Evolutionary conservation across 768 basidiomycete genomes (phyloP).

Genomic region (Holtermannia corniformis): DNA sequence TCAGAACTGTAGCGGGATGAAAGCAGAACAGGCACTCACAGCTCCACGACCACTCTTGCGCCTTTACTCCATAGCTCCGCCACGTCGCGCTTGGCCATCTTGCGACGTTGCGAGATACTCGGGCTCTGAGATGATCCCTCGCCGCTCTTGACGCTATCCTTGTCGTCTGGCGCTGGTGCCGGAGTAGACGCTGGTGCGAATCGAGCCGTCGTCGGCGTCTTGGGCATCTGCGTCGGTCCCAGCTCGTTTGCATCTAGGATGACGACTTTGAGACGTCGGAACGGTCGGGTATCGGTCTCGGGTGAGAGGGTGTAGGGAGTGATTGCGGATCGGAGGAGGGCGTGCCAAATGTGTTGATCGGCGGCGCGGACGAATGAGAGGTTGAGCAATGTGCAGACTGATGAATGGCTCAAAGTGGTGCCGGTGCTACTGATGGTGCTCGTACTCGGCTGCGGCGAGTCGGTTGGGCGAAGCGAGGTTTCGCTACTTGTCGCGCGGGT

Average conservation of each 20-base stretch:
- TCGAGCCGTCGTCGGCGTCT: background rate
- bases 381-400: background rate
- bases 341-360: background rate
- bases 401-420: too few relatives aligned
- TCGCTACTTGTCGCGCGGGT: too few relatives aligned
- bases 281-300: background rate
- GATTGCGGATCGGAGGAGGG: background rate
- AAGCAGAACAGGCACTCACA: conserved; percentile 14
- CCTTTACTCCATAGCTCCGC: conserved; percentile 4
- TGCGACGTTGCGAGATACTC: too few relatives aligned
- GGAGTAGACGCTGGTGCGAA: background rate
- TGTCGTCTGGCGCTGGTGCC: background rate
- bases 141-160: too few relatives aligned
- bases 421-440: too few relatives aligned
- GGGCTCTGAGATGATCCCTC: too few relatives aligned
- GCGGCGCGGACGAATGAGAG: background rate
- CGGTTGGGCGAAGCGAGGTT: too few relatives aligned
- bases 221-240: background rate
- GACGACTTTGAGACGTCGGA: background rate
- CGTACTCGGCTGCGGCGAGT: too few relatives aligned
- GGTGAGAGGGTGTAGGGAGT: background rate
- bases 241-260: background rate
- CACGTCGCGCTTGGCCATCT: background rate
- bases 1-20: background rate
- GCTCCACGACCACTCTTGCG: conserved; percentile 6